phyloP scores from a whole-genome alignment of 768 basidiomycete genomes.

The Psilocybe subaeruginosa region DNA sequence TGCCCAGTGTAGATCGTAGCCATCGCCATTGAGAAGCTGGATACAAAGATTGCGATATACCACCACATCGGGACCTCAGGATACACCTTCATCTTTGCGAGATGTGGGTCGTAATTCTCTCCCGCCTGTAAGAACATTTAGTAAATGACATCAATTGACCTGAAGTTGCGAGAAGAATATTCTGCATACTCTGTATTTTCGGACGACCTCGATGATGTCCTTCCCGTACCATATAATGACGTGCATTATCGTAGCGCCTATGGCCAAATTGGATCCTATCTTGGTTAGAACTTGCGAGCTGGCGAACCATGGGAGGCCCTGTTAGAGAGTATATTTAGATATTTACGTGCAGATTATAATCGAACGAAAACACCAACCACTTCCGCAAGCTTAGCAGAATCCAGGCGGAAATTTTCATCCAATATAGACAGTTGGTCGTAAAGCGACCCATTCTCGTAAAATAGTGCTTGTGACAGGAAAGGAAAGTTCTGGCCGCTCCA shows the following conservation, averaged over 20 bases:
- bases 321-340: no score
- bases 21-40: conserved; percentile 54
- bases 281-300: conserved; percentile 45
- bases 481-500: conserved; percentile 66
- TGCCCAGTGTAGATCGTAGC: conserved; percentile 54
- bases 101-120: conserved; percentile 53
- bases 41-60: conserved; percentile 47
- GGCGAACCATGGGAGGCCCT: conserved; percentile 49
- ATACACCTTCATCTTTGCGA: conserved; percentile 54
- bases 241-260: conserved; percentile 54
- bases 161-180: neutral
- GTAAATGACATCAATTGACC: neutral
- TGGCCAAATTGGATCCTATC: conserved; percentile 38
- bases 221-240: conserved; percentile 56
- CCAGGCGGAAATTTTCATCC: conserved; percentile 50
- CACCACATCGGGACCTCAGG: conserved; percentile 52
- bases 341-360: neutral
- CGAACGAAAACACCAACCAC: conserved; percentile 30
- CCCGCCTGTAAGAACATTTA: conserved; percentile 21
- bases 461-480: conserved; percentile 55
- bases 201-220: conserved; percentile 45
- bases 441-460: conserved; percentile 51
- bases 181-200: conserved; percentile 39
- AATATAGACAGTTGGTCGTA: conserved; percentile 59
- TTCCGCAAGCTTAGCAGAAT: conserved; percentile 47